Percentiles rank a stretch among this genome's conserved stretches.
These are phyloP conservation scores for Chaetothyriales sp. DNA, from an alignment of 2,329 filamentous ascomycete genomes.

Conservation along the genomic window DNA sequence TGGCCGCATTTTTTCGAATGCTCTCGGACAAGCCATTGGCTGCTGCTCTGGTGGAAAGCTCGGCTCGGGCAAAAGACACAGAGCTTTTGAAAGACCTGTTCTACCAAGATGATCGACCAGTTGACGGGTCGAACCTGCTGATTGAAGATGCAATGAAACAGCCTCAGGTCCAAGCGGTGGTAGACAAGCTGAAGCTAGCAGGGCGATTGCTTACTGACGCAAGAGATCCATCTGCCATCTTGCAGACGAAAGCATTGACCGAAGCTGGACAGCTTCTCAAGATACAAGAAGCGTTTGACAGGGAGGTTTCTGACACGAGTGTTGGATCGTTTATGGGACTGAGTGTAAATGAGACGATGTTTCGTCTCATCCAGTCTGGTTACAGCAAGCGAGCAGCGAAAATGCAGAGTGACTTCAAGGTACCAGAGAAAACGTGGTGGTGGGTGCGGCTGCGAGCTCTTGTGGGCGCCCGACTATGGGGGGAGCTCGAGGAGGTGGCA, in stretches of 20 bases:
- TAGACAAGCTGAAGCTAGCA: constrained; percentile 80
- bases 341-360: constrained; percentile 82
- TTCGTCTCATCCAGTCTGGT: constrained; percentile 68
- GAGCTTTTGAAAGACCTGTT: constrained; percentile 86
- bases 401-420: constrained; percentile 81
- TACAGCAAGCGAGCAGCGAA: constrained; percentile 77
- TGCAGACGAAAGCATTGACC: constrained; percentile 61
- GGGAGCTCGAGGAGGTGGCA: constrained; percentile 73
- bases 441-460: constrained; percentile 78
- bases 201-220: constrained; percentile 71
- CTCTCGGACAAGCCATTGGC: constrained; percentile 78
- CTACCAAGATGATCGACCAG: constrained; percentile 86
- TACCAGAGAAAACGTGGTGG: constrained; percentile 79
- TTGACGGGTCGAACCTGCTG: constrained; percentile 79
- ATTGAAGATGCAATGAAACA: constrained; percentile 70
- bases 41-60: constrained; percentile 76
- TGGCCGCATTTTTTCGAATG: constrained; percentile 82
- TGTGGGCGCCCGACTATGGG: constrained; percentile 82
- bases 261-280: constrained; percentile 68
- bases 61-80: constrained; percentile 63
- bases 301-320: constrained; percentile 55
- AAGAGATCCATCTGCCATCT: constrained; percentile 52
- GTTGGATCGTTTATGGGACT: constrained; percentile 57
- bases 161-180: constrained; percentile 52
- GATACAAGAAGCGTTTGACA: constrained; percentile 77